These are phyloP conservation scores for Tuber calosporum DNA, from an alignment of 495 filamentous ascomycete genomes.

Conservation along the genomic window DNA sequence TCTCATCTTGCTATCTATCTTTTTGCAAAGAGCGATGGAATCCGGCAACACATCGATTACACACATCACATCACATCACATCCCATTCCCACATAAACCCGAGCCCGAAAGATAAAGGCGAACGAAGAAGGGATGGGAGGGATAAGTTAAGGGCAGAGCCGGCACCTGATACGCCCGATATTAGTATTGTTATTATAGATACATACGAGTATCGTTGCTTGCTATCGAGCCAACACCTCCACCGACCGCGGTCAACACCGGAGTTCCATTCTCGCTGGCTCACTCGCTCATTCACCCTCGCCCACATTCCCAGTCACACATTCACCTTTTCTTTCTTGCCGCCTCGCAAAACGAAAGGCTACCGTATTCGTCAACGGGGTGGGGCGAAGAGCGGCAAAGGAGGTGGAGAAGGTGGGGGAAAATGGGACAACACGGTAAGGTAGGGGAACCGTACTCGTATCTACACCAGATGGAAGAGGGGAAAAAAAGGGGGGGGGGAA, in stretches of 20 bases:
- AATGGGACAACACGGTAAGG: not conserved
- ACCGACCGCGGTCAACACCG: not conserved
- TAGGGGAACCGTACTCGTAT: not conserved
- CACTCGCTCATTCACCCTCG: not conserved
- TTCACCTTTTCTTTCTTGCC: not conserved
- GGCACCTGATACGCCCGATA: not conserved
- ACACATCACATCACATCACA: too few species aligned
- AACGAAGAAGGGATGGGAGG: not conserved
- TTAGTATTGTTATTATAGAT: not conserved
- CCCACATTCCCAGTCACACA: not conserved
- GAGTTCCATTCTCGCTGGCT: not conserved
- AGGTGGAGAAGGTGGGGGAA: not conserved
- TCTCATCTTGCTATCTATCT: not conserved
- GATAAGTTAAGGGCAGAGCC: not conserved
- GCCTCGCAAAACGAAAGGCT: not conserved
- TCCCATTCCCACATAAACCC: too few species aligned
- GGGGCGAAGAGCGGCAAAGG: not conserved
- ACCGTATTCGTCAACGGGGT: not conserved
- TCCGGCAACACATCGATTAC: not conserved
- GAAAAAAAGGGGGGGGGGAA: not conserved
- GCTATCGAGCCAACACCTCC: not conserved
- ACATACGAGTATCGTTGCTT: not conserved
- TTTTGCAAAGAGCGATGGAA: not conserved
- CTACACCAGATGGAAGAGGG: not conserved
- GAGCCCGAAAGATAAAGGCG: constrained; percentile 1